phyloP scores from a whole-genome alignment of 495 filamentous ascomycete genomes.

The Choiromyces venosus region DNA sequence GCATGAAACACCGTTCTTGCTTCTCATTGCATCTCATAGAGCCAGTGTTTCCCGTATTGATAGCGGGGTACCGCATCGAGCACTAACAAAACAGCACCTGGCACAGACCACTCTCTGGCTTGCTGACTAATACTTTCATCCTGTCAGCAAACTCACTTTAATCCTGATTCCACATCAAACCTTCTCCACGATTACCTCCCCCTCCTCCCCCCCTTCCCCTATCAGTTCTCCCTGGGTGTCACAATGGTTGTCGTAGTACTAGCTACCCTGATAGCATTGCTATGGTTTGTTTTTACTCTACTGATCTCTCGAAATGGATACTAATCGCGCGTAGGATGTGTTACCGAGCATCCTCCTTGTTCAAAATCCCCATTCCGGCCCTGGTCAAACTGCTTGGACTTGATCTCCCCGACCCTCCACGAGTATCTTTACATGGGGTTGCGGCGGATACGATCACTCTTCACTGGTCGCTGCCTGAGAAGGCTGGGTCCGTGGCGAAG shows the following conservation, averaged over 20 bases:
- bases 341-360: constrained; percentile 74
- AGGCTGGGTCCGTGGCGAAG: constrained; percentile 71
- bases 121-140: background rate
- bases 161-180: background rate
- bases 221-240: background rate
- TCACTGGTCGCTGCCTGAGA: constrained; percentile 78
- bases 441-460: constrained; percentile 80
- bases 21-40: background rate
- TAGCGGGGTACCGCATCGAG: background rate
- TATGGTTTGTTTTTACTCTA: background rate
- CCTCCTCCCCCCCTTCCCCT: background rate
- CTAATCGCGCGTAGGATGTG: constrained; percentile 56
- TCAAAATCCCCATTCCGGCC: constrained; percentile 82
- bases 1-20: background rate
- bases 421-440: constrained; percentile 87
- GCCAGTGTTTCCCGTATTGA: background rate
- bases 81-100: background rate
- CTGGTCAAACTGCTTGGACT: constrained; percentile 85
- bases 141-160: background rate
- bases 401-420: constrained; percentile 82
- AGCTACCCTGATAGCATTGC: background rate
- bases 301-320: background rate
- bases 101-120: background rate
- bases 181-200: background rate
- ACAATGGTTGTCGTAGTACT: background rate